phyloP scores from a whole-genome alignment of 2,329 filamentous ascomycete species.

The Ascochyta clinopodiicola region DNA sequence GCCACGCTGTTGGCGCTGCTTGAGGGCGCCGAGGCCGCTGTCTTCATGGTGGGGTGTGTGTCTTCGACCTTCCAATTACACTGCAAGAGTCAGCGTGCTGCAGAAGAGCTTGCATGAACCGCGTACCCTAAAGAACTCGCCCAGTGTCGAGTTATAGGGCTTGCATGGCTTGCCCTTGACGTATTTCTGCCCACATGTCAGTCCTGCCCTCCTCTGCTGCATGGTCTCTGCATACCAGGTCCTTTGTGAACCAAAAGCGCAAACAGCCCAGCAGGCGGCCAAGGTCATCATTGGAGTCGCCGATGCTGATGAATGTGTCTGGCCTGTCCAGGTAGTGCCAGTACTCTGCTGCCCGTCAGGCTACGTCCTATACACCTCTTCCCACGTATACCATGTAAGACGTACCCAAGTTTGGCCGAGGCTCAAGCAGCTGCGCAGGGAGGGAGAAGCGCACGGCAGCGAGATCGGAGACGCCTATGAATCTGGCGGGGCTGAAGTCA shows the following conservation, averaged over 20 bases:
- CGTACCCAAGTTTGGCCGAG: conserved; percentile 84
- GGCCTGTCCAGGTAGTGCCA: conserved; percentile 98
- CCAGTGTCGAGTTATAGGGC: conserved; percentile 95
- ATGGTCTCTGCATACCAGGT: conserved; percentile 64
- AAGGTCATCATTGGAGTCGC: conserved; percentile 87
- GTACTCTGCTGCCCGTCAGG: conserved; percentile 70
- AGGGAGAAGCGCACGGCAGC: conserved; percentile 95
- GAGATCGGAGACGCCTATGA: conserved; percentile 95
- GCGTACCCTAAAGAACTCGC: conserved; percentile 92
- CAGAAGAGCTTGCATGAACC: neutral
- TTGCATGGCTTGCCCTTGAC: conserved; percentile 99
- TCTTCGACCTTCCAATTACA: conserved; percentile 96
- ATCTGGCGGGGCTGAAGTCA: conserved; percentile 62
- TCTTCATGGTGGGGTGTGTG: conserved; percentile 67
- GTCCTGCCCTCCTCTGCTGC: conserved; percentile 18
- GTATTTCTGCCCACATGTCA: conserved; percentile 72
- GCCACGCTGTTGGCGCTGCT: conserved; percentile 46
- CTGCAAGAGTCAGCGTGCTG: conserved; percentile 52
- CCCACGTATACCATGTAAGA: conserved; percentile 8
- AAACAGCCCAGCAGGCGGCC: conserved; percentile 95
- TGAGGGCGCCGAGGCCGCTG: conserved; percentile 51
- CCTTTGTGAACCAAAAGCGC: conserved; percentile 98
- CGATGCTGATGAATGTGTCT: conserved; percentile 83
- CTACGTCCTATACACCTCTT: conserved; percentile 5
- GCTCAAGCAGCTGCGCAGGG: conserved; percentile 92